phyloP scores from a whole-genome alignment of 495 filamentous ascomycete species.

The Lasiosphaeris hirsuta region DNA sequence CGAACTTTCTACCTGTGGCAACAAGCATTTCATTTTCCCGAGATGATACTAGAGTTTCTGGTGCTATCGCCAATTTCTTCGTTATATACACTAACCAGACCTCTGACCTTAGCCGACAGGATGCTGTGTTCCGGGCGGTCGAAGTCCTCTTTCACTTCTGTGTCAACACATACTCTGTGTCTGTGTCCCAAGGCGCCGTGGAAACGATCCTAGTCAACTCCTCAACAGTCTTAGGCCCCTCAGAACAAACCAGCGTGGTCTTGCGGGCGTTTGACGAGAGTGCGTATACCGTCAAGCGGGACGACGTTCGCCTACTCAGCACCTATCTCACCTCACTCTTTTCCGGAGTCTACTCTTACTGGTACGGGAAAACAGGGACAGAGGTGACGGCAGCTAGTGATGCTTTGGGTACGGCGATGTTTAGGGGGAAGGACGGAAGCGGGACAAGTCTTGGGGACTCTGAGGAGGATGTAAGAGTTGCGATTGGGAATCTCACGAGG shows the following conservation, averaged over 20 bases:
- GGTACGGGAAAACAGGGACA: constrained; percentile 3
- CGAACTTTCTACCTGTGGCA: constrained; percentile 14
- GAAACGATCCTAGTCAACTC: constrained; percentile 19
- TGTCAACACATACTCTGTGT: constrained; percentile 27
- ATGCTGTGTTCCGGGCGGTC: constrained; percentile 20
- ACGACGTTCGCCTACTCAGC: constrained; percentile 15
- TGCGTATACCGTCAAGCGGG: constrained; percentile 18
- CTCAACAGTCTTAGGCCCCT: constrained; percentile 10
- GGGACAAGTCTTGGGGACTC: neutral
- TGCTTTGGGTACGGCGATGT: constrained; percentile 19
- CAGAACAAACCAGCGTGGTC: neutral
- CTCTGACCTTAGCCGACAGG: neutral
- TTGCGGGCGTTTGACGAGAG: neutral
- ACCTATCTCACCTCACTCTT: constrained; percentile 15
- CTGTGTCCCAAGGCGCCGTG: constrained; percentile 10
- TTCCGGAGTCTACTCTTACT: constrained; percentile 21
- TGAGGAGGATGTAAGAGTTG: constrained; percentile 1
- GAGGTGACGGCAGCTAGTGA: constrained; percentile 18
- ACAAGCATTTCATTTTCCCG: constrained; percentile 22
- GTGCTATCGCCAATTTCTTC: constrained; percentile 26
- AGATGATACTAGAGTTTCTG: constrained; percentile 11
- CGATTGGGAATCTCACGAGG: constrained; percentile 17
- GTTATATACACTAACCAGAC: constrained; percentile 25
- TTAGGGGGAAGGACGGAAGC: neutral
- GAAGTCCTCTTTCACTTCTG: constrained; percentile 31